Evolutionary conservation across 2,329 filamentous ascomycete genomes (phyloP).

Genomic region (Ophiostoma pallidulum): DNA sequence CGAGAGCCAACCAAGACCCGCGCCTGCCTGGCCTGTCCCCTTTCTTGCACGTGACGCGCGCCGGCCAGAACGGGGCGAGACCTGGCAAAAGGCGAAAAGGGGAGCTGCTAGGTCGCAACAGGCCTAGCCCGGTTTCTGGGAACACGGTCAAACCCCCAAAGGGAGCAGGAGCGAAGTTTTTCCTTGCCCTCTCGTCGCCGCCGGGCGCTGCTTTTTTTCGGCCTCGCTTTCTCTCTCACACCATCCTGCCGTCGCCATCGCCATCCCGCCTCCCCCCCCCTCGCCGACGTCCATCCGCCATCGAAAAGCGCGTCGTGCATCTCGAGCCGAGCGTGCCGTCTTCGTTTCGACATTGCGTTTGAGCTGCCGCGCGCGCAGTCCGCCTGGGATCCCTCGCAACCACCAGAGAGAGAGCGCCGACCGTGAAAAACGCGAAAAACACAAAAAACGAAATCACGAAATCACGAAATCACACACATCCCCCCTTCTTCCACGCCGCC

Average conservation of each 20-base stretch:
- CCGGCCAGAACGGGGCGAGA: background rate
- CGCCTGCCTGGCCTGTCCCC: constrained; percentile 1
- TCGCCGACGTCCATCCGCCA: constrained; percentile 26
- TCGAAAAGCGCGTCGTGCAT: constrained; percentile 46
- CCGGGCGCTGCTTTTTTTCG: constrained; percentile 6
- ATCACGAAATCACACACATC: too few relatives aligned
- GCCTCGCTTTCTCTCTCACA: constrained; percentile 10
- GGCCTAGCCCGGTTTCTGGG: constrained; percentile 24
- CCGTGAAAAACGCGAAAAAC: background rate
- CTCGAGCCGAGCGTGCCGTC: constrained; percentile 21
- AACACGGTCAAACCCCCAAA: constrained; percentile 27
- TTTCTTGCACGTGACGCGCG: constrained; percentile 2
- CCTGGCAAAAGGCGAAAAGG: constrained; percentile 16
- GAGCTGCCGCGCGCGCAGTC: constrained; percentile 4
- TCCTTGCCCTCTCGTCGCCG: constrained; percentile 25
- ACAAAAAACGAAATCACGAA: background rate
- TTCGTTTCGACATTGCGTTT: constrained; percentile 16
- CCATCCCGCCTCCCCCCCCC: constrained; percentile 11
- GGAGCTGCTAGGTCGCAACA: constrained; percentile 18
- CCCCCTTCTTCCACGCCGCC: constrained; percentile 21
- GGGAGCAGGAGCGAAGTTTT: constrained; percentile 34
- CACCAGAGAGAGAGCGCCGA: background rate
- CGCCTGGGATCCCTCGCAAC: background rate
- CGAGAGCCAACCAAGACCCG: constrained; percentile 6
- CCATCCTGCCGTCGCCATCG: constrained; percentile 30